phyloP scores from a whole-genome alignment of 2,329 filamentous ascomycete genomes.

The Dothistroma pini region DNA sequence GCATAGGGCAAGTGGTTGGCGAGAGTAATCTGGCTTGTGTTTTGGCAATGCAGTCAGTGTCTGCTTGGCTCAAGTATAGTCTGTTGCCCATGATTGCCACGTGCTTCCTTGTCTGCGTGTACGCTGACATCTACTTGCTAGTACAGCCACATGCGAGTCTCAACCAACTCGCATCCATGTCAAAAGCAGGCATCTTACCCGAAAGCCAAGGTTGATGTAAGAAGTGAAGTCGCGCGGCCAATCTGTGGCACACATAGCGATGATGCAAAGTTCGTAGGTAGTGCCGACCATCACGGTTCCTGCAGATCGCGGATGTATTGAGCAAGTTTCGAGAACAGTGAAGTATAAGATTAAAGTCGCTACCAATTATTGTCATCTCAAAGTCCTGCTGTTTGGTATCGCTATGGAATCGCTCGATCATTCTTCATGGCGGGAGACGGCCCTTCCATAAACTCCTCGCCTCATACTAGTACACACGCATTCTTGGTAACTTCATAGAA shows the following conservation, averaged over 20 bases:
- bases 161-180: no score
- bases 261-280: background rate
- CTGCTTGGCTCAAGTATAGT: no score
- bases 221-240: background rate
- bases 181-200: background rate
- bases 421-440: background rate
- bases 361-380: background rate
- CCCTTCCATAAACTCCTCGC: background rate
- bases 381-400: background rate
- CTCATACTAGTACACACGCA: background rate
- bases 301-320: background rate
- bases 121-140: no score
- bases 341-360: background rate
- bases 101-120: no score
- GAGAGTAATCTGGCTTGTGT: no score
- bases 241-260: background rate
- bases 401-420: background rate
- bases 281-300: background rate
- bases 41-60: no score
- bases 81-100: no score
- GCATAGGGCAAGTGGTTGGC: no score
- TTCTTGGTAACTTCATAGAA: slow-evolving; percentile 4
- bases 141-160: no score
- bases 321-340: background rate
- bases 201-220: background rate